Percentiles rank a stretch among this genome's conserved stretches.
Conservation (phyloP, 257 asterid species). For the Solanum gandarillasii region DNA sequence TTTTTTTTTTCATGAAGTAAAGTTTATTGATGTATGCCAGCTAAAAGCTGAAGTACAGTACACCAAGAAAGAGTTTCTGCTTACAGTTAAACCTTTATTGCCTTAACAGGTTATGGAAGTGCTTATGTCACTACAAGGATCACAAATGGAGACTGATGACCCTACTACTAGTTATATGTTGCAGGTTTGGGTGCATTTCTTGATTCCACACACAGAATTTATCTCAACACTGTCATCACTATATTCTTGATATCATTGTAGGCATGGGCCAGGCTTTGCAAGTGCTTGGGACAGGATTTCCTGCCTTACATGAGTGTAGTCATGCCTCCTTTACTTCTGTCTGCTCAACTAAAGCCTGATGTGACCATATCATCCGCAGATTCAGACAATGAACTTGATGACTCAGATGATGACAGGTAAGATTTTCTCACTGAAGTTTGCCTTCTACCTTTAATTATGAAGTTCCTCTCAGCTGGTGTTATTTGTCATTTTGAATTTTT, state of each 20-base stretch:
- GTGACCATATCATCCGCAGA: slow-evolving; percentile 84
- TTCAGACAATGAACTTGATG: slow-evolving; percentile 77
- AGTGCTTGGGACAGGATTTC: slow-evolving; percentile 93
- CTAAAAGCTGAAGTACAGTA: neutral
- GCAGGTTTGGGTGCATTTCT: slow-evolving; percentile 38
- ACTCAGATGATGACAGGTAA: slow-evolving; percentile 87
- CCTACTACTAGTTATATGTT: slow-evolving; percentile 96
- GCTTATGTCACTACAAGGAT: slow-evolving; percentile 87
- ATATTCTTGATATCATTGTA: slow-evolving; percentile 3
- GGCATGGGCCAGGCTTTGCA: slow-evolving; percentile 99
- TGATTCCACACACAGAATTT: neutral
- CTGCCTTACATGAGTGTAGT: slow-evolving; percentile 93
- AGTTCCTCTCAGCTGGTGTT: neutral
- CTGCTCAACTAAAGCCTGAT: slow-evolving; percentile 95
- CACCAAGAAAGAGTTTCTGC: neutral
- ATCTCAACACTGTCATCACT: neutral
- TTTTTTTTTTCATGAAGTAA: neutral
- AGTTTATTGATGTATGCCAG: neutral
- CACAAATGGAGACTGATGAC: slow-evolving; percentile 87
- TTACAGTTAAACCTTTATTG: neutral
- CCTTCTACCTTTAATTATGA: neutral
- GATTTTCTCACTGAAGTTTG: neutral
- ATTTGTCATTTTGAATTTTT: neutral
- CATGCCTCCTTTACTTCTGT: slow-evolving; percentile 88
- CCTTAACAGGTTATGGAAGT: slow-evolving; percentile 75